These are phyloP conservation scores for Mariannaea sp. DNA, from an alignment of 2,329 filamentous ascomycete genomes.

Conservation along the genomic window DNA sequence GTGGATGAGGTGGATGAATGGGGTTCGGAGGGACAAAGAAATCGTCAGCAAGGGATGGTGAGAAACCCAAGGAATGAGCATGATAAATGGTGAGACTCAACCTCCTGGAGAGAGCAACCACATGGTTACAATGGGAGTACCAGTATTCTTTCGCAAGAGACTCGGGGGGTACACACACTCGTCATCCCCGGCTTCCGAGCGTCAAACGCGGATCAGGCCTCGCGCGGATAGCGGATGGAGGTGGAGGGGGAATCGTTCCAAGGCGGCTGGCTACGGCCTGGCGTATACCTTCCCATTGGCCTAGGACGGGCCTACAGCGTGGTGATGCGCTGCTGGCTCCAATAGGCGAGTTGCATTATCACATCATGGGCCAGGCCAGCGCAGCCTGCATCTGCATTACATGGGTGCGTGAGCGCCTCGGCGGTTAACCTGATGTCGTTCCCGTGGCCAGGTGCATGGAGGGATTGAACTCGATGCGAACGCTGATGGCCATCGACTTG, in stretches of 20 bases:
- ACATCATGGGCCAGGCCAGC: not conserved
- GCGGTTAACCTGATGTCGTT: not conserved
- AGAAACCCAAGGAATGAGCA: not conserved
- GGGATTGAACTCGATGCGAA: not conserved
- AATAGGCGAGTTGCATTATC: not conserved
- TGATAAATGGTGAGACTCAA: not conserved
- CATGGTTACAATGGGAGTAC: no score
- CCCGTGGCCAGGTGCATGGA: not conserved
- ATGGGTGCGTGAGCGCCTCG: not conserved
- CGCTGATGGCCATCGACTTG: not conserved
- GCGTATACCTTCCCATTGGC: not conserved
- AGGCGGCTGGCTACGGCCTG: not conserved
- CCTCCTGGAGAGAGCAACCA: no score
- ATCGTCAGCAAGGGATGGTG: not conserved
- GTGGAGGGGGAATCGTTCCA: not conserved
- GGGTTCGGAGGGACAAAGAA: not conserved
- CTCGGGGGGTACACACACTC: no score
- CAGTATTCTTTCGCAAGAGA: no score
- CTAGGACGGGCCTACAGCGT: not conserved
- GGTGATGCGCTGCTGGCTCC: not conserved
- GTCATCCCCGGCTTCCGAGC: no score
- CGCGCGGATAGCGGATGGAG: no score
- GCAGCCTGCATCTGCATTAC: not conserved
- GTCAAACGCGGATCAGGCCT: not conserved
- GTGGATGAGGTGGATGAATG: conserved; percentile 1